Evolutionary conservation across 225 moss, liverwort and hornwort species (phyloP).

Genomic region (Sphagnum tenellum): DNA sequence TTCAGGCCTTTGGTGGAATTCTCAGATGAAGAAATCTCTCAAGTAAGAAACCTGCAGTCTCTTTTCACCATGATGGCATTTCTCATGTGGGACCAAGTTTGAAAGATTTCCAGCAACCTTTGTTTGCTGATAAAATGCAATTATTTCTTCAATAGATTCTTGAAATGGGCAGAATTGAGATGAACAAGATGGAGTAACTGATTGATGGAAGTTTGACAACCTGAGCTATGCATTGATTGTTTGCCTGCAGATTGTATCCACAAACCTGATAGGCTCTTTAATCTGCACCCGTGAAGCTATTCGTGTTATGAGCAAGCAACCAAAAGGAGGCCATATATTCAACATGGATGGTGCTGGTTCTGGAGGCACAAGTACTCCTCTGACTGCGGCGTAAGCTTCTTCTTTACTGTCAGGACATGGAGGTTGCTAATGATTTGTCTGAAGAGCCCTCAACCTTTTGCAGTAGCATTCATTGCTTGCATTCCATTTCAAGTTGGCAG

Average conservation of each 20-base stretch:
- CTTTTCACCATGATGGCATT: too few species aligned
- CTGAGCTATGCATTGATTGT: not conserved
- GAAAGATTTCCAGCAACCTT: too few species aligned
- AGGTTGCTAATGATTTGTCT: too few species aligned
- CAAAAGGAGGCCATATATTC: constrained; percentile 45
- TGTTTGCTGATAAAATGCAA: too few species aligned
- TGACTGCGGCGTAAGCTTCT: constrained; percentile 65
- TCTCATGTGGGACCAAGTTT: too few species aligned
- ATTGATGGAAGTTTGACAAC: not conserved
- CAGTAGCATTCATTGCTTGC: too few species aligned
- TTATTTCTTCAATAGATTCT: too few species aligned
- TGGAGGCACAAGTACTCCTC: constrained; percentile 88
- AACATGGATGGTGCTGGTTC: constrained; percentile 95
- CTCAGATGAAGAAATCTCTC: constrained; percentile 69
- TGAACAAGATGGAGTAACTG: not conserved
- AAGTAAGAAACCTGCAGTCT: constrained; percentile 17
- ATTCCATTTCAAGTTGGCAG: too few species aligned
- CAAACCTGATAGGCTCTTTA: constrained; percentile 80
- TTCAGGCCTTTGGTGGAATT: constrained; percentile 83
- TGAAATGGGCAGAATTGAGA: too few species aligned
- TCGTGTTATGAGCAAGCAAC: constrained; percentile 63
- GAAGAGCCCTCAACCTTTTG: too few species aligned
- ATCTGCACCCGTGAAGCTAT: constrained; percentile 95
- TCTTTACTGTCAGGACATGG: not conserved
- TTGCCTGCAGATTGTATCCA: constrained; percentile 70